Conservation (phyloP, 345 rosid species). For the Sisymbrium irio region DNA sequence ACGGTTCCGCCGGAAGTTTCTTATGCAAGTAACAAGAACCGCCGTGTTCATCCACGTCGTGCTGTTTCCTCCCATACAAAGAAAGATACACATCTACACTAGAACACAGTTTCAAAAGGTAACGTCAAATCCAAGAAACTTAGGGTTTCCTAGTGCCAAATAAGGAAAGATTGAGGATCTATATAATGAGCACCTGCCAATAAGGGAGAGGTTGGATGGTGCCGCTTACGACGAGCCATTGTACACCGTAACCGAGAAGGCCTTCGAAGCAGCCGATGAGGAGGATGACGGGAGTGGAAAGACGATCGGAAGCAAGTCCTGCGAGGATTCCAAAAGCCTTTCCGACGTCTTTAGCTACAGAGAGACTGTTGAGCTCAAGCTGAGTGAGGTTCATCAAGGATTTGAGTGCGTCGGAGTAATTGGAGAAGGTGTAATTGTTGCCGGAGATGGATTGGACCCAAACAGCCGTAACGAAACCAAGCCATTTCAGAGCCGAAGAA, state of each 20-base stretch:
- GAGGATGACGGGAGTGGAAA: conserved; percentile 45
- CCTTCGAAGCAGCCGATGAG: conserved; percentile 52
- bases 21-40: conserved; percentile 58
- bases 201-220: conserved; percentile 50
- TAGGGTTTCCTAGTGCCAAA: neutral
- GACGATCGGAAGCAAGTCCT: conserved; percentile 52
- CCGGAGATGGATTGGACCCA: conserved; percentile 66
- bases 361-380: conserved; percentile 52
- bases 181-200: conserved; percentile 53
- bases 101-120: neutral
- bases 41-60: conserved; percentile 78
- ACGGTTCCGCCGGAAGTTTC: conserved; percentile 56
- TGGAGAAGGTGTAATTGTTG: conserved; percentile 65
- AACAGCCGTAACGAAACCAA: conserved; percentile 56
- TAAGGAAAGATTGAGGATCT: neutral
- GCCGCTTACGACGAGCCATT: conserved; percentile 67
- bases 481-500: conserved; percentile 52
- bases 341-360: conserved; percentile 65
- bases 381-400: conserved; percentile 56
- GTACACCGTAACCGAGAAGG: conserved; percentile 58
- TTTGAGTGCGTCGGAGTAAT: conserved; percentile 58
- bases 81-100: conserved; percentile 57
- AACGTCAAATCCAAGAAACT: neutral
- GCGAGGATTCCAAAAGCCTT: conserved; percentile 66
- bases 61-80: conserved; percentile 65